These are phyloP conservation scores for Graphium sp. DNA, from an alignment of 2,329 filamentous ascomycete species.

Conservation along the genomic window DNA sequence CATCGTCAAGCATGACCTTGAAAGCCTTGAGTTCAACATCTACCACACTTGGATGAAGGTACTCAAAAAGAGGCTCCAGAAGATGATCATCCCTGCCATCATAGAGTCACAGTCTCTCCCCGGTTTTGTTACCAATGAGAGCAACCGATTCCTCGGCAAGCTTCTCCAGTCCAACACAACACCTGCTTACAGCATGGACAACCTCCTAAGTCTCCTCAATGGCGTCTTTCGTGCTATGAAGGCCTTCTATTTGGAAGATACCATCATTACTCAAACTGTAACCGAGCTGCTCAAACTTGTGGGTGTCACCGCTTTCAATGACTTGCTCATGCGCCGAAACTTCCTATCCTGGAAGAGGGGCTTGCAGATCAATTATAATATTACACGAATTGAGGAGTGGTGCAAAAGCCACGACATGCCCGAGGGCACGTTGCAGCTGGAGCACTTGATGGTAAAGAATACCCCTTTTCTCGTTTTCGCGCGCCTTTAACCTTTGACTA, in stretches of 20 bases:
- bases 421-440: slow-evolving; percentile 88
- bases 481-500: too few relatives aligned
- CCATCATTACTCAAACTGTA: slow-evolving; percentile 88
- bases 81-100: slow-evolving; percentile 99
- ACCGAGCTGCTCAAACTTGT: slow-evolving; percentile 87
- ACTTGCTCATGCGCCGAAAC: slow-evolving; percentile 91
- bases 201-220: slow-evolving; percentile 86
- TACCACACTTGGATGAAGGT: slow-evolving; percentile 99
- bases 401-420: slow-evolving; percentile 99
- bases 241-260: slow-evolving; percentile 91
- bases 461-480: too few relatives aligned
- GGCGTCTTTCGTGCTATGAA: slow-evolving; percentile 99
- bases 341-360: slow-evolving; percentile 99
- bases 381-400: slow-evolving; percentile 98
- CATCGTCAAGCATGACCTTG: slow-evolving; percentile 97
- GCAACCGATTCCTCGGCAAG: slow-evolving; percentile 95
- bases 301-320: slow-evolving; percentile 96
- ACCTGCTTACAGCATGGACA: slow-evolving; percentile 99
- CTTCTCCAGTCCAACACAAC: slow-evolving; percentile 77
- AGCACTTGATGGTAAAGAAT: slow-evolving; percentile 95
- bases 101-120: slow-evolving; percentile 97
- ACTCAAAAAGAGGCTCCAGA: slow-evolving; percentile 95
- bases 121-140: slow-evolving; percentile 97
- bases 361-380: slow-evolving; percentile 99
- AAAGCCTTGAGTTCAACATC: slow-evolving; percentile 98